Conservation (phyloP, 257 asterid species). For the Solanum dulcamara region DNA sequence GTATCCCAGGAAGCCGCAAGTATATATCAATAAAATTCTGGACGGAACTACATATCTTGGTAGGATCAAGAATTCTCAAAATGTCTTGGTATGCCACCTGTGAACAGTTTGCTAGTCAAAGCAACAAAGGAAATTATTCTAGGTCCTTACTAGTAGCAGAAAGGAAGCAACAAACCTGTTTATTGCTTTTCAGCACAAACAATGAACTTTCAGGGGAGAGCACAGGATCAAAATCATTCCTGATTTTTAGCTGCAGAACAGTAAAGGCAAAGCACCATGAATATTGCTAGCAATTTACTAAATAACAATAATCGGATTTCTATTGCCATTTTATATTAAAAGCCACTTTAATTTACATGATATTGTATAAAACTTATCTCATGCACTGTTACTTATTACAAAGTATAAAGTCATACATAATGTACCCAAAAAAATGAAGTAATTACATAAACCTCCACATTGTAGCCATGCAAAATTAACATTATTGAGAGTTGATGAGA, state of each 20-base stretch:
- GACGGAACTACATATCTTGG: slow-evolving; percentile 91
- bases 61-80: slow-evolving; percentile 74
- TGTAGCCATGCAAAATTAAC: neutral
- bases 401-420: neutral
- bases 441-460: neutral
- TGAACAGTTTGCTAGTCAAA: neutral
- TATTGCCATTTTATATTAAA: neutral
- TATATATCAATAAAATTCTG: slow-evolving; percentile 87
- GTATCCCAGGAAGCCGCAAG: slow-evolving; percentile 63
- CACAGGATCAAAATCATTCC: slow-evolving; percentile 98
- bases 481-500: neutral
- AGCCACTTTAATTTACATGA: neutral
- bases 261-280: neutral
- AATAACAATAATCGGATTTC: neutral
- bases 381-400: neutral
- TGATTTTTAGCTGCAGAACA: slow-evolving; percentile 81
- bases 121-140: neutral
- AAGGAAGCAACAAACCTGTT: slow-evolving; percentile 43
- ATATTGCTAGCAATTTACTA: neutral
- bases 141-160: slow-evolving; percentile 5
- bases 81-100: slow-evolving; percentile 96
- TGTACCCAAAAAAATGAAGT: neutral
- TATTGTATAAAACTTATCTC: neutral
- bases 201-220: slow-evolving; percentile 97
- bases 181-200: slow-evolving; percentile 87